Evolutionary conservation across 2,329 filamentous ascomycete species (phyloP), one percentile per base, ranked within the genome.

Genomic region (Alternaria ethzedia): DNA sequence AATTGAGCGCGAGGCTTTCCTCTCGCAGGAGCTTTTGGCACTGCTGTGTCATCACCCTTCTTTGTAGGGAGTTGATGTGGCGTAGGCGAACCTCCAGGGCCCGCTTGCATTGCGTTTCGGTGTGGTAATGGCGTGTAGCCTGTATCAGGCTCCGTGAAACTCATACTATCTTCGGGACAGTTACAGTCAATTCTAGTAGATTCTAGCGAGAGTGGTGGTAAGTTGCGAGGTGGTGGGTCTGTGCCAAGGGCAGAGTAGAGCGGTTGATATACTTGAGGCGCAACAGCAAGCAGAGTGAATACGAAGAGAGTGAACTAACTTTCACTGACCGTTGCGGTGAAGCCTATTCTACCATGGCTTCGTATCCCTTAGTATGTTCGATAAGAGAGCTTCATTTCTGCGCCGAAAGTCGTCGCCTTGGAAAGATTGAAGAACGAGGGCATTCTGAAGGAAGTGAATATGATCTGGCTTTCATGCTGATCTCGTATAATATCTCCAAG

Each of bases 1-100:
- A 64, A 61, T 3, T 54, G 54, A 20, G 43, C 15, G 12, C 59
- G 59, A 5, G 30, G 44, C 20, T 32, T 57, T 13, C 52, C 59
- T 45, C 11, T 25, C 5, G 15, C 5, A 13, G 54, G 25, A 10
- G 9, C 20, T 10, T 50, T 45, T 8, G 12, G 7, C 17, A 17
- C 43, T 7, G 25, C 7, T 44, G 52, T 13, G 17, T 21, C 30
- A 25, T 41, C 30, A 5, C 28, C 49, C 9, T 41, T 41, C 1
- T 30, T 36, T 21, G 9, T 36, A 17, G 32, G 49, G 7, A 36
- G 30, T 52, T 13, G 30, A 17, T 52, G 49, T 23, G 46, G 46
- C 10, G 25, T 6, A 50, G 49, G 49, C 49, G 15, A 41, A 10
- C 15, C 36, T 17, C 36, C 36, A 17, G 36, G 15, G 15, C 36